Conservation (phyloP, 2,329 filamentous ascomycete genomes). For the Neophaeococcomyces mojaviensis region DNA sequence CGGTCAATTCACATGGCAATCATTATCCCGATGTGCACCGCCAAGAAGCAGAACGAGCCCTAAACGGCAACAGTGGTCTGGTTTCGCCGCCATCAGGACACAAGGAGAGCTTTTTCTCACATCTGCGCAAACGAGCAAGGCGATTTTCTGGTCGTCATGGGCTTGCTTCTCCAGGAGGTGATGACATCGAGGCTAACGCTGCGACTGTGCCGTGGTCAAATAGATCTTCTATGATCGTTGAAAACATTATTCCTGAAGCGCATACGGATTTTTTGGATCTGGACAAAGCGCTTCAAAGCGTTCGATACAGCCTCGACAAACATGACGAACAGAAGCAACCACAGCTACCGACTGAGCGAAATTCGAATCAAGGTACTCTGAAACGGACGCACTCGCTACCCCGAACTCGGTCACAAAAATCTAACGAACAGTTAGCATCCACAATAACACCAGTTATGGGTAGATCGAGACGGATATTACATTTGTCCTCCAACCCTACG, state of each 20-base stretch:
- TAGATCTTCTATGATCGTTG: slow-evolving; percentile 73
- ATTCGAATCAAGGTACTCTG: slow-evolving; percentile 16
- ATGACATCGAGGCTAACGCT: slow-evolving; percentile 87
- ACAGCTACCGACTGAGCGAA: slow-evolving; percentile 8
- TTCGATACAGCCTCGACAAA: slow-evolving; percentile 50
- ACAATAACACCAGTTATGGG: slow-evolving; percentile 60
- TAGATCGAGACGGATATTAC: slow-evolving; percentile 69
- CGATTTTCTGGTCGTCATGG: slow-evolving; percentile 88
- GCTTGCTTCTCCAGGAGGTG: slow-evolving; percentile 67
- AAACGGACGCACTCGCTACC: slow-evolving; percentile 22
- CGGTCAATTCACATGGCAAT: slow-evolving; percentile 83
- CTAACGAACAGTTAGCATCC: slow-evolving; percentile 31
- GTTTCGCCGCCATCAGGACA: slow-evolving; percentile 70
- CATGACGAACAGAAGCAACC: slow-evolving; percentile 9
- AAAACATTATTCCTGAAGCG: slow-evolving; percentile 36
- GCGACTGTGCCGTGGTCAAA: slow-evolving; percentile 87
- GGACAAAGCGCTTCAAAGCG: slow-evolving; percentile 54
- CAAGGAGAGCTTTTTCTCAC: slow-evolving; percentile 97
- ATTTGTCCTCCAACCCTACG: slow-evolving; percentile 61
- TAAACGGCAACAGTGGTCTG: slow-evolving; percentile 72
- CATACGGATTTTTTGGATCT: slow-evolving; percentile 51
- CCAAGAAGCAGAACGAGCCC: slow-evolving; percentile 80
- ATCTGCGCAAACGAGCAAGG: slow-evolving; percentile 85
- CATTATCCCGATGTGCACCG: slow-evolving; percentile 86
- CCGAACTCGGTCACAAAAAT: slow-evolving; percentile 18